A percentile compares a stretch with the other conserved stretches of the same genome.
Evolutionary conservation across 2,329 filamentous ascomycete genomes (phyloP).

Genomic region (Harringtonia aguacate): DNA sequence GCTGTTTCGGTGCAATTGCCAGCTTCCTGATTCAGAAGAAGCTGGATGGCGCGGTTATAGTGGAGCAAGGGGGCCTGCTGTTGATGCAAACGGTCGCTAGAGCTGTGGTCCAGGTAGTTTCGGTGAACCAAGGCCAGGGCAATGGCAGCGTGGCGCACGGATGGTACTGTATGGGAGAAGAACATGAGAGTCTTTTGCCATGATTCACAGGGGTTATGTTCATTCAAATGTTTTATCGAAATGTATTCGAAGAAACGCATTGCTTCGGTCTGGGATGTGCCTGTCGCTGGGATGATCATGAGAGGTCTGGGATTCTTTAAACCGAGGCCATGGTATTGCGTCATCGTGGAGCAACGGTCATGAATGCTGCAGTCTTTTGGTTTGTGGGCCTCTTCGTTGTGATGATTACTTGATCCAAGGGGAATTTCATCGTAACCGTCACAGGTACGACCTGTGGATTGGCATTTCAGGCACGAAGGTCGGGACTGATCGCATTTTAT

Average conservation of each 20-base stretch:
- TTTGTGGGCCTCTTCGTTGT: not conserved
- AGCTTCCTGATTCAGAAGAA: slow-evolving; percentile 13
- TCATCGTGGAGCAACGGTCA: not conserved
- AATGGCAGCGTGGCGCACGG: not conserved
- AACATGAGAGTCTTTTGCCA: not conserved
- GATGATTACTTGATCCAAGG: not conserved
- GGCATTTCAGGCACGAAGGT: slow-evolving; percentile 24
- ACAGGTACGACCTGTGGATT: slow-evolving; percentile 25
- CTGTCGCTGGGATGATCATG: not conserved
- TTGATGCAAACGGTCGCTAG: not conserved
- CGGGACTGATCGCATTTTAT: slow-evolving; percentile 24
- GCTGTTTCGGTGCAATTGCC: slow-evolving; percentile 15
- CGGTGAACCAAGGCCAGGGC: not conserved
- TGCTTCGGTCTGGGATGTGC: not conserved
- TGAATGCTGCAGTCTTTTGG: not conserved
- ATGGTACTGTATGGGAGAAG: not conserved
- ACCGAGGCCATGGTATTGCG: not conserved
- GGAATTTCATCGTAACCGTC: slow-evolving; percentile 20
- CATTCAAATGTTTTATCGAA: not conserved
- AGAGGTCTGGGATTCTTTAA: not conserved
- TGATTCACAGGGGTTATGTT: not conserved
- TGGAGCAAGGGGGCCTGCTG: not conserved
- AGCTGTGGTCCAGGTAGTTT: not conserved
- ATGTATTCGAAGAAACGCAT: not conserved
- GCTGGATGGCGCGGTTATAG: not conserved